Evolutionary conservation across 2,329 filamentous ascomycete genomes (phyloP).

Genomic region (Fusarium compactum): DNA sequence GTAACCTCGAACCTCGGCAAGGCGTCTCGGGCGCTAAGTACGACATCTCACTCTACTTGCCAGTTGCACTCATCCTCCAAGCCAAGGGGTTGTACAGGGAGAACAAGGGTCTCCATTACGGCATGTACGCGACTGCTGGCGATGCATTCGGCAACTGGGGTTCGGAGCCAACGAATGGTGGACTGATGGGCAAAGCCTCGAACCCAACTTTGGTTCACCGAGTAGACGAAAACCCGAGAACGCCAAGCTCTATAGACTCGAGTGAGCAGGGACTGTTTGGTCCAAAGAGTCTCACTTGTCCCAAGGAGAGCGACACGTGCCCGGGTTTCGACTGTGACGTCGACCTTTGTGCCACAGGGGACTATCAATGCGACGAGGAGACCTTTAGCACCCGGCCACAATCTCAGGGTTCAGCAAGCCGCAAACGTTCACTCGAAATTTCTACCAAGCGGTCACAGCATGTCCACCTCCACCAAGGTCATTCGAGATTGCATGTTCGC

Average conservation of each 20-base stretch:
- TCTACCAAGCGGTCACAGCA: not conserved
- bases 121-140: not conserved
- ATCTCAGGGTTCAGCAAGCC: slow-evolving; percentile 3
- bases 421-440: slow-evolving; percentile 5
- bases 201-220: not conserved
- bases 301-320: slow-evolving; percentile 1
- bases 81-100: not conserved
- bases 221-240: slow-evolving; percentile 1
- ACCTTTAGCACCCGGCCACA: not conserved
- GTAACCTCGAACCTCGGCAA: not conserved
- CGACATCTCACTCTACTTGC: slow-evolving; percentile 1
- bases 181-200: slow-evolving; percentile 2
- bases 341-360: slow-evolving; percentile 5
- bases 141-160: not conserved
- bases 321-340: slow-evolving; percentile 6
- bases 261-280: slow-evolving; percentile 2
- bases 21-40: not conserved
- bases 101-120: slow-evolving; percentile 2
- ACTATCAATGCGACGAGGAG: not conserved
- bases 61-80: not conserved
- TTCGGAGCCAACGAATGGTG: slow-evolving; percentile 2
- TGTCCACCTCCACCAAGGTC: not conserved
- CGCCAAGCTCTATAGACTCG: not conserved
- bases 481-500: slow-evolving; percentile 2
- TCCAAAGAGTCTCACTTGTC: not conserved